Conservation (phyloP, 2,329 filamentous ascomycete genomes). For the Aspergillus sp. region DNA sequence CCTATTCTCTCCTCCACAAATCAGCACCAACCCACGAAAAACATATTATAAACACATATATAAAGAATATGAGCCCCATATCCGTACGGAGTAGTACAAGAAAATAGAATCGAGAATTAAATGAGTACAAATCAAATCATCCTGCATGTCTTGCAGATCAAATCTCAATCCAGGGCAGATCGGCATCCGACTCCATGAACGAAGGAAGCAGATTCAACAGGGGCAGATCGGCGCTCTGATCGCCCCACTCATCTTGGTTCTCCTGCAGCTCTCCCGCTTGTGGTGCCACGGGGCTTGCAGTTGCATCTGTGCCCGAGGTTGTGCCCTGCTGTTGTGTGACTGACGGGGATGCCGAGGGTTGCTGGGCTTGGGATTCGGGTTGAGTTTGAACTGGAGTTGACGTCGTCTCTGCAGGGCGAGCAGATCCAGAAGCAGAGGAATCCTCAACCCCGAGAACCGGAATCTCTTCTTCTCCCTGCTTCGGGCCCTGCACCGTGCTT, state of each 20-base stretch:
- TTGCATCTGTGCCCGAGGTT: neutral
- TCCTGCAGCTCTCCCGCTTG: neutral
- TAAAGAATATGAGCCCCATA: too few relatives aligned
- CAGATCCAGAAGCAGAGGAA: neutral
- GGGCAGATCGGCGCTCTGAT: conserved; percentile 1
- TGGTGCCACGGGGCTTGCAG: neutral
- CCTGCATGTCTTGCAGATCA: neutral
- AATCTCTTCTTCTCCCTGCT: neutral
- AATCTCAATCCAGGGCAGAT: neutral
- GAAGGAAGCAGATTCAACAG: conserved; percentile 11
- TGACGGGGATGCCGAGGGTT: neutral
- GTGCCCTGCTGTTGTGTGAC: neutral
- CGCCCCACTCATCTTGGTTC: conserved; percentile 1
- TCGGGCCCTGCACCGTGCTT: conserved; percentile 12
- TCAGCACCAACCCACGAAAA: too few relatives aligned
- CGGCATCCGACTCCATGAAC: neutral
- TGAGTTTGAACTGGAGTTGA: neutral
- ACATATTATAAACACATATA: too few relatives aligned
- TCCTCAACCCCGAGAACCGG: neutral
- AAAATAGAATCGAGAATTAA: neutral
- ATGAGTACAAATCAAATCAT: neutral
- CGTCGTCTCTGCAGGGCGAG: neutral
- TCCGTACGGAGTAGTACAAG: too few relatives aligned
- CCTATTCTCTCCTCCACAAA: too few relatives aligned
- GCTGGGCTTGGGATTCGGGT: too few relatives aligned